Percentiles rank a stretch among this genome's conserved stretches.
Evolutionary conservation across 257 asterid species (phyloP).

Genomic region (Gentiana straminea): DNA sequence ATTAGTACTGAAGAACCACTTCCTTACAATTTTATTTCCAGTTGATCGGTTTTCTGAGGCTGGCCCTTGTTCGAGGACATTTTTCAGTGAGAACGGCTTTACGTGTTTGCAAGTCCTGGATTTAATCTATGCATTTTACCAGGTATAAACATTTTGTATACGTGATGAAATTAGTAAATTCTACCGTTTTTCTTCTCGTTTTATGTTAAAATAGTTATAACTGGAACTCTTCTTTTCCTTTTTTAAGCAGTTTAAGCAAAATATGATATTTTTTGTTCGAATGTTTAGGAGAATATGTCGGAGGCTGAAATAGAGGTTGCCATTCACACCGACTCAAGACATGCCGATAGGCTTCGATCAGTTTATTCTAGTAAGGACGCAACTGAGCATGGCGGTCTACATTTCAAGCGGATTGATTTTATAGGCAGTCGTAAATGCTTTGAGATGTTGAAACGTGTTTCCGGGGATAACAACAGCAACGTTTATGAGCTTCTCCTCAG

Average conservation of each 20-base stretch:
- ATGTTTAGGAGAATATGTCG: conserved; percentile 56
- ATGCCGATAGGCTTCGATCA: conserved; percentile 69
- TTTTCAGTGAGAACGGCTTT: conserved; percentile 74
- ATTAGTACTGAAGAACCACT: conserved; percentile 59
- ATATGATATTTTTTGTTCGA: conserved; percentile 2
- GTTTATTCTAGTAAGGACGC: conserved; percentile 47
- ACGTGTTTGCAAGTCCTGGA: conserved; percentile 78
- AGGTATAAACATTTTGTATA: conserved; percentile 34
- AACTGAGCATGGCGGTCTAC: conserved; percentile 25
- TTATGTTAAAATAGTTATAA: no score
- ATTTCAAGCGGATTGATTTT: conserved; percentile 63
- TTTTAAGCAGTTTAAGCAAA: neutral
- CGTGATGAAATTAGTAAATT: neutral
- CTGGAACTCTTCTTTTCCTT: neutral
- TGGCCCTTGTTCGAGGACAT: conserved; percentile 80
- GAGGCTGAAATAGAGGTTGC: conserved; percentile 68
- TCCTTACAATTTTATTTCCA: conserved; percentile 80
- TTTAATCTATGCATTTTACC: conserved; percentile 65
- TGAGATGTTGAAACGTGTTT: conserved; percentile 85
- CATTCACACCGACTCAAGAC: conserved; percentile 84
- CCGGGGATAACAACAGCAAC: conserved; percentile 59
- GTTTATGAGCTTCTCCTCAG: conserved; percentile 75
- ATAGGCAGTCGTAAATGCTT: conserved; percentile 89
- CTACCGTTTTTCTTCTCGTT: neutral
- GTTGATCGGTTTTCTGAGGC: conserved; percentile 85